phyloP scores from a whole-genome alignment of 2,329 filamentous ascomycete genomes.

The Herpotrichia juniperi region DNA sequence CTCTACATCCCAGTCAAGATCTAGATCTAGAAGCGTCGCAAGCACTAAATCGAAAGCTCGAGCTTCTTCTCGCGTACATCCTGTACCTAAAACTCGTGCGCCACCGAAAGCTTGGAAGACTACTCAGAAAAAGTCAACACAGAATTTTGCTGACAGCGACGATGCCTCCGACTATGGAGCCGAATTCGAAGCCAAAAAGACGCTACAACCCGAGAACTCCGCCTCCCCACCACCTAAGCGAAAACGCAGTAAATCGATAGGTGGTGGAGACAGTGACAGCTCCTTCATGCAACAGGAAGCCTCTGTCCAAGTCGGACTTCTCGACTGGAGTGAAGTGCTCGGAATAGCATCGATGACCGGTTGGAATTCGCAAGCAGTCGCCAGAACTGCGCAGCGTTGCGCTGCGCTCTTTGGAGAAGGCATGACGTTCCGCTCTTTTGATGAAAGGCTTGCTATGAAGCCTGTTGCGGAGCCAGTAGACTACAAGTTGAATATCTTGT shows the following conservation, averaged over 20 bases:
- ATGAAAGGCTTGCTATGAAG: constrained; percentile 44
- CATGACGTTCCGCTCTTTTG: constrained; percentile 68
- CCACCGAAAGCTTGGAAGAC: constrained; percentile 4
- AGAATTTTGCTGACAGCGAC: background rate
- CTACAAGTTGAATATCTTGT: constrained; percentile 40
- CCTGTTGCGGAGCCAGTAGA: constrained; percentile 35
- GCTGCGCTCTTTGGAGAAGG: constrained; percentile 74
- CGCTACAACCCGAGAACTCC: constrained; percentile 20
- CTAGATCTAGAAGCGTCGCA: constrained; percentile 12
- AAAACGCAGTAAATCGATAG: constrained; percentile 22
- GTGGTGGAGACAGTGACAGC: constrained; percentile 12
- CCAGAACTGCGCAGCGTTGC: constrained; percentile 75
- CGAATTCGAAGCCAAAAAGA: constrained; percentile 18
- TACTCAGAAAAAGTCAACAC: background rate
- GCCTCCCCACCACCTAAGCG: background rate
- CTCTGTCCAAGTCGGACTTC: constrained; percentile 21
- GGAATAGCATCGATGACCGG: constrained; percentile 77
- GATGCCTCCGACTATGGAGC: constrained; percentile 4
- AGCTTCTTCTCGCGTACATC: constrained; percentile 18
- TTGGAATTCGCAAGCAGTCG: constrained; percentile 68
- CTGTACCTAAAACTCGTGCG: background rate
- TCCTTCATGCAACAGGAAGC: constrained; percentile 17
- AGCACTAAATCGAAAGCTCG: constrained; percentile 7
- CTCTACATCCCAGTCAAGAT: constrained; percentile 20
- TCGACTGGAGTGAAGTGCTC: constrained; percentile 85